A percentile compares a stretch with the other conserved stretches of the same genome.
Conservation (phyloP, 169 alveolate genomes). For the Perkinsus marinus region DNA sequence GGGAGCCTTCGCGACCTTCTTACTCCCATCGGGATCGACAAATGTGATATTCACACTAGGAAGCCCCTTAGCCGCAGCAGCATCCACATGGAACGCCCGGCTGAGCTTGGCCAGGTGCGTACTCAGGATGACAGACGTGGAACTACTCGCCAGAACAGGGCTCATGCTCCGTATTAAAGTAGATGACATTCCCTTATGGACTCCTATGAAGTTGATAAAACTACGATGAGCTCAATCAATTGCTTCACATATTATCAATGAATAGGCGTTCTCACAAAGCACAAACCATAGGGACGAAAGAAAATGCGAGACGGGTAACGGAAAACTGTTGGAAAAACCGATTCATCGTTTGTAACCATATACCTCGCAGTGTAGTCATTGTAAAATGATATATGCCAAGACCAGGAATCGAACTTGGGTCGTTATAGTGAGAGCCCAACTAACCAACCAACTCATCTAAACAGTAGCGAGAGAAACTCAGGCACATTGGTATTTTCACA, state of each 20-base stretch:
- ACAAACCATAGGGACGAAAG: too few relatives aligned
- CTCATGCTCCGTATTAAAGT: neutral
- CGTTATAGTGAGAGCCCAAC: neutral
- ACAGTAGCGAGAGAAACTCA: neutral
- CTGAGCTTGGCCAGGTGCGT: neutral
- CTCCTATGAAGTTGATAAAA: neutral
- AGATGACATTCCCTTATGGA: neutral
- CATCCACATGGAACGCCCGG: neutral
- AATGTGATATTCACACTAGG: conserved; percentile 18
- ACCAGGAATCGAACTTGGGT: too few relatives aligned
- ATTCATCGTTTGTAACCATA: too few relatives aligned
- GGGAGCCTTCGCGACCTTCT: conserved; percentile 41
- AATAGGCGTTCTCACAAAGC: too few relatives aligned
- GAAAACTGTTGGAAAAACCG: too few relatives aligned
- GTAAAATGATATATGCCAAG: too few relatives aligned
- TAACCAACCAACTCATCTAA: neutral
- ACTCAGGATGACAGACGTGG: neutral
- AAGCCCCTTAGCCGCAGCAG: neutral
- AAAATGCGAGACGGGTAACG: too few relatives aligned
- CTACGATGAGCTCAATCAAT: too few relatives aligned
- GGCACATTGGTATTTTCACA: neutral
- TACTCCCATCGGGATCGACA: conserved; percentile 33
- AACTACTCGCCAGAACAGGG: neutral
- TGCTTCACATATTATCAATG: too few relatives aligned
- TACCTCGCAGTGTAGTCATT: too few relatives aligned